Evolutionary conservation across 306 rosid genomes (phyloP), one percentile per base, ranked within the genome.

Genomic region (Abrus pulchellus): DNA sequence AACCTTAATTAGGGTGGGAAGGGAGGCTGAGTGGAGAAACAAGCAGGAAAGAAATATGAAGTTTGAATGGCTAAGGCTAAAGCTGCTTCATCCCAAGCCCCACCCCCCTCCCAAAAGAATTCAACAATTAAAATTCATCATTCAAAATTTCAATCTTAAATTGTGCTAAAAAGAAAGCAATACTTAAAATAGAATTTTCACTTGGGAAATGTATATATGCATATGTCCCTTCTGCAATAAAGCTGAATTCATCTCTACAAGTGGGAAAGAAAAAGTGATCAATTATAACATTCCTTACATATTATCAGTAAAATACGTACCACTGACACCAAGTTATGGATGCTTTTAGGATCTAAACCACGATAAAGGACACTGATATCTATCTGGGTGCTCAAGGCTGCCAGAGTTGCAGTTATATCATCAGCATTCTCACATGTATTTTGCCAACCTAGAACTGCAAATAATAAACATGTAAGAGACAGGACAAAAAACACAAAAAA

Each of bases 391-490:
- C 83, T 88, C 75, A 96, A 86, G 68, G 97, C 89, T 64, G 87
- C 89, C 89, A 96, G 85, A 57, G 99, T 93, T 54, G 85, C 89
- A 29, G 55, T 86, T 80, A 96, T 96, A 74, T 92, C 94, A 72
- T 90, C 92, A 79, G 84, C 91, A 89, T 87, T 90, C 86, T 96
- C 99, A 52, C 93, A 83, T 40, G 93, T 92, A 70, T 90, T 93
- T 82, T 96, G 99, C 99, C 99, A 96, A 48, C 99, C 99, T 72
- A 96, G 76, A 84, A 96, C 99, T 96, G 90, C 74, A 89, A 57
- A 79, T 65, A 77, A 45, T 64, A 71, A 82, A 85, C 49, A 74
- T 14, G 52, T 60, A 69, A 72, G 78, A 81, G 45, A 54, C 72
- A 71, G 74, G 45, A 72, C 45, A 13, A 10, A 69, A 29, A 52